Percentiles rank a stretch among this genome's conserved stretches.
phyloP scores from a whole-genome alignment of 2,329 filamentous ascomycete species.

The Fusarium sublunatum region DNA sequence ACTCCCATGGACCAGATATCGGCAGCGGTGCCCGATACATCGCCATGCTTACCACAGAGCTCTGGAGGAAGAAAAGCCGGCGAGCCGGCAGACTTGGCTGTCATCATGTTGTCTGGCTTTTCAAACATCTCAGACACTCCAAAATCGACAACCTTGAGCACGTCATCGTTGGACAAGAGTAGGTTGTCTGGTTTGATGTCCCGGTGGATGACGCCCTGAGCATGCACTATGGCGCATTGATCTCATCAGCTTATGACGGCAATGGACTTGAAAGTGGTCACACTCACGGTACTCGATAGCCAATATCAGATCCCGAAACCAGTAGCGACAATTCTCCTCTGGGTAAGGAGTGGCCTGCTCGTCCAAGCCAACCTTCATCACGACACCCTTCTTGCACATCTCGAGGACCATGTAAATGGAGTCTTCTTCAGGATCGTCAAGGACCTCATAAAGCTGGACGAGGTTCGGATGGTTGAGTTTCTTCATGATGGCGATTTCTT shows the following conservation, averaged over 20 bases:
- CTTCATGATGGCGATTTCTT: slow-evolving; percentile 99
- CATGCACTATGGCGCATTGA: slow-evolving; percentile 71
- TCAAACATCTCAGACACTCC: slow-evolving; percentile 99
- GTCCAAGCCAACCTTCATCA: slow-evolving; percentile 95
- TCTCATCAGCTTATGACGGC: slow-evolving; percentile 2
- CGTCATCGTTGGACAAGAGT: slow-evolving; percentile 86
- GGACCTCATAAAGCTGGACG: slow-evolving; percentile 91
- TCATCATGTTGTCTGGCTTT: slow-evolving; percentile 85
- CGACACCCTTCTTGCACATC: slow-evolving; percentile 97
- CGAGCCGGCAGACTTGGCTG: slow-evolving; percentile 91
- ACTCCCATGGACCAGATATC: slow-evolving; percentile 99
- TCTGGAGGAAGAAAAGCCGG: slow-evolving; percentile 96
- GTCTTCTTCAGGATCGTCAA: slow-evolving; percentile 95
- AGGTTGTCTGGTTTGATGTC: slow-evolving; percentile 99
- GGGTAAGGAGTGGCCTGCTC: slow-evolving; percentile 84
- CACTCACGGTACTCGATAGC: slow-evolving; percentile 90
- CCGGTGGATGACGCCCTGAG: slow-evolving; percentile 92
- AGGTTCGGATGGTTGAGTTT: slow-evolving; percentile 95
- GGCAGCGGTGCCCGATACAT: slow-evolving; percentile 87
- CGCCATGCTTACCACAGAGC: slow-evolving; percentile 86
- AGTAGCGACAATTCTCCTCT: slow-evolving; percentile 83
- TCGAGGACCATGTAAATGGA: slow-evolving; percentile 98
- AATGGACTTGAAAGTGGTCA: background rate
- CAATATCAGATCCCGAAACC: slow-evolving; percentile 94
- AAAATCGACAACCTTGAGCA: slow-evolving; percentile 98